Base-by-base conservation (phyloP, 441 rosid species). In the Erodium trifolium region DNA sequence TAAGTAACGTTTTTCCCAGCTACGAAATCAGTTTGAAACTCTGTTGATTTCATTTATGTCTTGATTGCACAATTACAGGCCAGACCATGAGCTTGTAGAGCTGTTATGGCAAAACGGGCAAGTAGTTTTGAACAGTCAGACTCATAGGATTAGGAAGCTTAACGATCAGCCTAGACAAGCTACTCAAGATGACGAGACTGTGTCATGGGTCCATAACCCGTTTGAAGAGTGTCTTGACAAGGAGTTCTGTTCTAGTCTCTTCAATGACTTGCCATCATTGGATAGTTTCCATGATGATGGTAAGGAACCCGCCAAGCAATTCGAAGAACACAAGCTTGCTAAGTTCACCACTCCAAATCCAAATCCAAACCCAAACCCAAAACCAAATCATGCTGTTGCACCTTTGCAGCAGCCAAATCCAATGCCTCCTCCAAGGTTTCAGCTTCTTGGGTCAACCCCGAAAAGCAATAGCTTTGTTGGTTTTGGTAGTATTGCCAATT, bases 91-190 rank as follows among this genome's bases (percentile, higher is more conserved):
- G 68, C 76, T 89, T 37, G 88, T 79, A 66, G 95, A 88, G 83
- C 79, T 88, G 49, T 17, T 84, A 72, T 88, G 92, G 92, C 77
- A 73, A 75, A 84, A 85, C 71, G 95, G 95, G 68, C 81, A 82
- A 68, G 85, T 88, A n/a, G 88, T 88, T 75, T 47, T 84, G 66
- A 80, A 78, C 51, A 87, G 85, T 78, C 95, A 87, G 73, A 77
- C 81, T 16, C 85, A 78, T 2, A 31, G 34, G 34, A 31, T 31
- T 0, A 81, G 85, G 73, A 86, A 78, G 75, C 82, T 80, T 2
- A 41, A 69, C 39, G 62, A 23, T 59, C 64, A 59, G 27, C 64
- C 74, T 63, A 73, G 80, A 73, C 79, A 64, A 19, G 68, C 62
- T 16, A 78, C 76, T 76, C 85, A 77, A 59, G 87, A 87, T 60